These are phyloP conservation scores for Calonectria pteridis DNA, from an alignment of 2,329 filamentous ascomycete species.

Conservation along the genomic window DNA sequence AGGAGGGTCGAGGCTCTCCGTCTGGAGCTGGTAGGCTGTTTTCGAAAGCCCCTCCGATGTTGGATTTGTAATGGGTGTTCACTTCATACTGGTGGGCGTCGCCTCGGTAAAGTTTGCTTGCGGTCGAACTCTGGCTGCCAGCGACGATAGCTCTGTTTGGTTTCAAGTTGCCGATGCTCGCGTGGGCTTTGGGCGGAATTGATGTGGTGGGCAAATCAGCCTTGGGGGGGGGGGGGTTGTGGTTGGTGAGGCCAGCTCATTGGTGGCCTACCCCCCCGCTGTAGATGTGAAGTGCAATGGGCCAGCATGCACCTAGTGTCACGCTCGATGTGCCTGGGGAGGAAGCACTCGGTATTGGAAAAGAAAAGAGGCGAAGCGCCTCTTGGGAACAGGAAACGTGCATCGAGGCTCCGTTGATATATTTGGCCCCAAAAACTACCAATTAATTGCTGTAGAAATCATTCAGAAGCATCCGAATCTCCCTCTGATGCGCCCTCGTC, in stretches of 20 bases:
- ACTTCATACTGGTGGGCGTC: conserved; percentile 33
- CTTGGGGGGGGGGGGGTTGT: conserved; percentile 31
- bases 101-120: conserved; percentile 17
- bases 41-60: conserved; percentile 41
- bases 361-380: not conserved
- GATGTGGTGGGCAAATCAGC: conserved; percentile 34
- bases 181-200: conserved; percentile 21
- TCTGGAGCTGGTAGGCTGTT: conserved; percentile 32
- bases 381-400: not conserved
- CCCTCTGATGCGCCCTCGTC: conserved; percentile 41
- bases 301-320: not conserved
- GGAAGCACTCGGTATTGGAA: not conserved
- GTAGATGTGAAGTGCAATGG: not conserved
- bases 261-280: conserved; percentile 34
- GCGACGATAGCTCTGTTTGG: conserved; percentile 5
- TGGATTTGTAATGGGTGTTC: conserved; percentile 25
- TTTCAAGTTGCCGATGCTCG: conserved; percentile 18
- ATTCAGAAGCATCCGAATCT: conserved; percentile 35
- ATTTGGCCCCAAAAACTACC: not conserved
- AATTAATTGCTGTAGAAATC: not conserved
- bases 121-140: conserved; percentile 5
- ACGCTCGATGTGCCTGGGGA: not conserved
- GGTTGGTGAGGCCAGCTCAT: conserved; percentile 36
- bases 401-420: not conserved
- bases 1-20: conserved; percentile 15